Conservation (phyloP, 768 basidiomycete genomes). For the Phanerodontia chrysosporium region DNA sequence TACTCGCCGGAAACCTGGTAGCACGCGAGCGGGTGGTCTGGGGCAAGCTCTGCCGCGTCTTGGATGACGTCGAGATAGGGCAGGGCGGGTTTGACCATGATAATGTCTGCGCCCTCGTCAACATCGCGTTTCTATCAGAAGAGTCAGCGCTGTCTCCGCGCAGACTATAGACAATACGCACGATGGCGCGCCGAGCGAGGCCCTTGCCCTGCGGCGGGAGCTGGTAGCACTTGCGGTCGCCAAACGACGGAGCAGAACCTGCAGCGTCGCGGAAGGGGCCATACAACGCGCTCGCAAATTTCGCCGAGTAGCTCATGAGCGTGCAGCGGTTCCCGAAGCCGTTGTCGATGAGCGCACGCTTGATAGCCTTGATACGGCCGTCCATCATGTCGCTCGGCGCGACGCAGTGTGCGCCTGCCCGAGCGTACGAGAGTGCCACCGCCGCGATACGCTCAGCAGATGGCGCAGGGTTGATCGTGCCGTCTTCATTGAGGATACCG, state of each 20-base stretch:
- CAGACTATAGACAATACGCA: conserved; percentile 37
- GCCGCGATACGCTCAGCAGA: conserved; percentile 88
- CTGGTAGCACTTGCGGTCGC: conserved; percentile 97
- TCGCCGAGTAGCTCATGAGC: conserved; percentile 96
- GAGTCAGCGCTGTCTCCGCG: background rate
- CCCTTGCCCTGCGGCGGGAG: conserved; percentile 86
- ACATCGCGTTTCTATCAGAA: conserved; percentile 73
- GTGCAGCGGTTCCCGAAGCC: conserved; percentile 86
- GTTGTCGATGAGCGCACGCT: conserved; percentile 74
- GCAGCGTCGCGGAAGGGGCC: conserved; percentile 99
- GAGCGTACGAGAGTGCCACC: conserved; percentile 88
- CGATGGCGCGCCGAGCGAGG: conserved; percentile 89
- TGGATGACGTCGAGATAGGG: conserved; percentile 97
- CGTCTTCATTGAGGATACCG: conserved; percentile 70
- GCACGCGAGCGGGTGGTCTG: conserved; percentile 89
- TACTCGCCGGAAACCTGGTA: conserved; percentile 98
- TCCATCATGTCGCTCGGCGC: conserved; percentile 99
- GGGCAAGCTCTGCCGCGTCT: conserved; percentile 76
- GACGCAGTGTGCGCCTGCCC: conserved; percentile 96
- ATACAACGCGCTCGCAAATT: conserved; percentile 93
- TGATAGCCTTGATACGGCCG: conserved; percentile 87
- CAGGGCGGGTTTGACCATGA: conserved; percentile 97
- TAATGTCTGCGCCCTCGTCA: conserved; percentile 91
- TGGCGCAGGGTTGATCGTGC: conserved; percentile 70
- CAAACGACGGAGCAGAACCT: conserved; percentile 91